Base-by-base conservation (phyloP, 768 basidiomycete species). In the Suillus variegatus region DNA sequence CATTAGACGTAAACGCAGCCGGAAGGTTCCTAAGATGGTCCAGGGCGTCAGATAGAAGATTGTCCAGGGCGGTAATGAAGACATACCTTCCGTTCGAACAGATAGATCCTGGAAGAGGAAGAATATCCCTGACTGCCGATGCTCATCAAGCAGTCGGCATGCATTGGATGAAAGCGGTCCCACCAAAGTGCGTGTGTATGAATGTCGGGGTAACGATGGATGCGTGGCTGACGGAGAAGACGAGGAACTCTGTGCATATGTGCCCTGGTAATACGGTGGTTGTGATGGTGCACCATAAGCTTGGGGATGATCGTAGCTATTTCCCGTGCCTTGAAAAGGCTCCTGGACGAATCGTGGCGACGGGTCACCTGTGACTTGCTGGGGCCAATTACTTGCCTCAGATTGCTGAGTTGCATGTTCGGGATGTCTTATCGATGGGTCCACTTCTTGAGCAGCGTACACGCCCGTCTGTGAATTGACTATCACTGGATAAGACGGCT, bases 51-150 rank as follows among this genome's bases (percentile, higher is more conserved):
- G 68, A 76, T 69, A 71, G 66, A 67, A 63, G 68, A 62, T 55
- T 65, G 63, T 14, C 67, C 67, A 35, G 49, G 72, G 69, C 75
- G 67, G 61, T 75, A 75, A 72, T 73, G 60, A 61, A 43, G 28
- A 62, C 73, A 73, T 77, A 90, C 93, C 93, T 85, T 98, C 96
- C 22, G 93, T 96, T 64, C 96, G 86, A 57, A 98, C 92, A 55
- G 93, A 95, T 61, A 98, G 79, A 79, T 97, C 96, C 75, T 95
- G 94, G 79, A 96, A 94, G 67, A 97, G 88, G 81, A 97, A 98
- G 78, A 94, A 98, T 67, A 97, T 90, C 8, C 95, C 96, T 60
- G 86, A 84, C 67, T 89, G 88, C 66, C 91, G 89, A 76, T 95
- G 88, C 73, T 94, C 92, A 74, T 97, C 95, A 64, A 87, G 79